Percentiles rank a stretch among this genome's conserved stretches.
Conservation (phyloP, 139 green algal species). For the Tetratostichococcus sp. region DNA sequence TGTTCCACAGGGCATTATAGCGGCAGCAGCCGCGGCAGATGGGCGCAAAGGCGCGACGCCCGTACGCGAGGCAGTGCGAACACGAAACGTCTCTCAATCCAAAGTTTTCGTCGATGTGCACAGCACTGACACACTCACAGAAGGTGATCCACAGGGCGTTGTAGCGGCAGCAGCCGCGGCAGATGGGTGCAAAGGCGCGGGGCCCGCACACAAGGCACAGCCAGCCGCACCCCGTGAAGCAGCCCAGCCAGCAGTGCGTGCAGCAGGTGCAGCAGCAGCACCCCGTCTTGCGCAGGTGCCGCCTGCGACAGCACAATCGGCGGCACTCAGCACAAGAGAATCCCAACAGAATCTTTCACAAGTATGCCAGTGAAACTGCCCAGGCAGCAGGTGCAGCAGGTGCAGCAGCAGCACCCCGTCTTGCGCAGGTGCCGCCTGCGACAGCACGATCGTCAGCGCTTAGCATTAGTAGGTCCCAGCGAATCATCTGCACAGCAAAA, state of each 20-base stretch:
- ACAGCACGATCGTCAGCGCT: neutral
- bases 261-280: slow-evolving; percentile 10
- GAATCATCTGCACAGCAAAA: too few species aligned
- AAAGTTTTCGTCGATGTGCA: too few species aligned
- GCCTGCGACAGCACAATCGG: neutral
- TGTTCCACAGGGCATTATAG: neutral
- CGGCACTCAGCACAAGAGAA: too few species aligned
- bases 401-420: neutral
- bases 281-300: slow-evolving; percentile 10
- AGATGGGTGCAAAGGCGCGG: neutral
- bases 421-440: slow-evolving; percentile 7
- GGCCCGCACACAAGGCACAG: neutral
- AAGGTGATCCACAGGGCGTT: neutral
- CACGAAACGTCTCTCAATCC: too few species aligned
- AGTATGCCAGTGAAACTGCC: neutral
- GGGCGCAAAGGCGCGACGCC: too few species aligned
- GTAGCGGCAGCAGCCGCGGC: neutral
- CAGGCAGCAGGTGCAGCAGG: neutral
- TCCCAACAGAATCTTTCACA: too few species aligned
- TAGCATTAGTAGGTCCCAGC: too few species aligned
- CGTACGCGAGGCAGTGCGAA: neutral
- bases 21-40: too few species aligned
- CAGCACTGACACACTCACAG: neutral
- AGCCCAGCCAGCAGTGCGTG: slow-evolving; percentile 8
- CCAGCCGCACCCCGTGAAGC: neutral